Base-by-base conservation (phyloP, 1,284 basidiomycete species). In the Flammula alnicola region DNA sequence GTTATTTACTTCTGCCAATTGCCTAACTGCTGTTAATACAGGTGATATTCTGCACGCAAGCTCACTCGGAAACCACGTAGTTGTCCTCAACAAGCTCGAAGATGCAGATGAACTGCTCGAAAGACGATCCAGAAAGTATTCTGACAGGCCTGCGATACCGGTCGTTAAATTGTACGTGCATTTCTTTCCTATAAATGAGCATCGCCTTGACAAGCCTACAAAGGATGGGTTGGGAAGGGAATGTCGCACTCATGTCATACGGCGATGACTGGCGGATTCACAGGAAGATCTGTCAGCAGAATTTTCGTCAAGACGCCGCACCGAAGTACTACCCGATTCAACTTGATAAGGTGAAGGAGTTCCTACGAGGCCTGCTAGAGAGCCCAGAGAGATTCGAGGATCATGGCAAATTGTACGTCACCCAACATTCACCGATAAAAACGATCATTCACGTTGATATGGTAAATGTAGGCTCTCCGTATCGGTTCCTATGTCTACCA, bases 31-130 rank as follows among this genome's bases (percentile, higher is more conserved):
- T n/a, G 44, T n/a, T n/a, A 19, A 19, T 22, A 45, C 17, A 71
- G 72, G 72, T 5, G 65, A 63, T 8, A 41, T 76, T 6, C 53
- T 77, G 25, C 66, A 71, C 36, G 47, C 65, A 1, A 63, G 63
- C 11, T 50, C 67, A 2, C 52, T 76, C 0, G 70, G 74, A 12
- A 64, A 52, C 12, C 62, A 68, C 27, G 63, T 76, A 12, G 45
- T 77, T 35, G 52, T 78, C n/a, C 58, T 79, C 42, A 73, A 73
- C 32, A 68, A 61, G n/a, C 52, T 53, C 17, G 59, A 67, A 29
- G 63, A 68, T 3, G 72, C 68, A 0, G 63, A 60, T 2, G 74
- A 72, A 23, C 52, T 78, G 16, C 55, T 78, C 37, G 72, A 76
- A 4, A 68, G 61, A 38, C 65, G 73, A 4, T 70, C 72, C 1